Base-by-base conservation (phyloP, 768 basidiomycete genomes). In the Clavaria fumosa region DNA sequence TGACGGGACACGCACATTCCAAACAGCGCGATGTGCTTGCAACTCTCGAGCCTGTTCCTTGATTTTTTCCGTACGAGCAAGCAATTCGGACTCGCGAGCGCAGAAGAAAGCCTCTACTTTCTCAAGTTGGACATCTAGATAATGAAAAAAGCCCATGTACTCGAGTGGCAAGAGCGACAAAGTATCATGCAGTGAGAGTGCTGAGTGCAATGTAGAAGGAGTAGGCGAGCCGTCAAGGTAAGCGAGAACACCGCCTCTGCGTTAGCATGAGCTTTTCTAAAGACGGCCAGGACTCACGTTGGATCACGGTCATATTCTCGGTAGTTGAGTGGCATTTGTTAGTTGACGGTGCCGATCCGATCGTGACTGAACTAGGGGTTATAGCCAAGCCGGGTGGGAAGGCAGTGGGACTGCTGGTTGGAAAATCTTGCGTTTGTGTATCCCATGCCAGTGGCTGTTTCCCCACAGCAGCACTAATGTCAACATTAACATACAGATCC, bases 41-140 rank as follows among this genome's bases (percentile, higher is more conserved):
- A 95, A 69, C 49, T 88, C 83, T 6, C 67, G 54, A 12, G 93
- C 65, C 50, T 96, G 90, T 28, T 63, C 63, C 40, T 69, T 66
- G 4, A 97, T 56, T 19, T 57, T 33, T 20, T 58, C 50, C 11
- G 63, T 61, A 18, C 64, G 66, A 2, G 51, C 53, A 4, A 57
- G 57, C 72, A 70, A 77, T 57, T 69, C 75, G 32, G 64, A 64
- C 57, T 75, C 89, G 20, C 76, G 67, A 18, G 70, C 72, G 4
- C 69, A 49, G 52, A 85, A 97, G 55, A 99, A 99, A 1, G 61
- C 57, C 42, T 84, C 83, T 9, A 96, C 73, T 54, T 93, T 95
- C 15, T 78, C 73, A 2, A 96, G 61, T 52, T 99, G 78, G 1
- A 51, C 51, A 46, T 95, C 83, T 5, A 96, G 64, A 17, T 73